phyloP scores from a whole-genome alignment of 192 early-diverging fungal genomes.

The Coemansia asiatica region DNA sequence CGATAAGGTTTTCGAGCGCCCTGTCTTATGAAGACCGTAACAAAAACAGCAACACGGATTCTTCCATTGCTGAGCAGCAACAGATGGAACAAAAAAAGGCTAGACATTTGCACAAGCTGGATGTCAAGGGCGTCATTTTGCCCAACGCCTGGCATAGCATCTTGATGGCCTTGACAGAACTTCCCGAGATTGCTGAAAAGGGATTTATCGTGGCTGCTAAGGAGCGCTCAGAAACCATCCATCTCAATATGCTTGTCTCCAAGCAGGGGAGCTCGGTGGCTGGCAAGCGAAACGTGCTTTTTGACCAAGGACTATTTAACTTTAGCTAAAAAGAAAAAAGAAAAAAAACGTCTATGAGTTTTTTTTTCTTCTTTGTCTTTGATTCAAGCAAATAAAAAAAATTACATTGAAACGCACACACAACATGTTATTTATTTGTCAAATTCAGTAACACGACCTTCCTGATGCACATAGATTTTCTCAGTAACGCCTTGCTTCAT shows the following conservation, averaged over 20 bases:
- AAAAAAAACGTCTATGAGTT: background rate
- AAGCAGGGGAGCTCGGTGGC: conserved; percentile 39
- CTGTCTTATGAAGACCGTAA: conserved; percentile 24
- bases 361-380: no score
- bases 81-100: conserved; percentile 6
- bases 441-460: conserved; percentile 40
- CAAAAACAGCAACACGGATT: background rate
- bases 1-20: conserved; percentile 26
- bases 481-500: conserved; percentile 69
- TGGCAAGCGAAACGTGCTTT: conserved; percentile 9
- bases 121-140: conserved; percentile 35
- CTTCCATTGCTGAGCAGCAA: background rate
- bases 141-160: conserved; percentile 33
- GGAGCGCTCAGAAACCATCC: conserved; percentile 31
- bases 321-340: conserved; percentile 4
- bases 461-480: conserved; percentile 66
- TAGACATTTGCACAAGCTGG: conserved; percentile 21
- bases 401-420: background rate
- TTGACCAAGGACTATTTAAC: background rate
- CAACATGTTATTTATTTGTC: conserved; percentile 41
- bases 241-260: conserved; percentile 45
- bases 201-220: conserved; percentile 24
- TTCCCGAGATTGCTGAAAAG: background rate
- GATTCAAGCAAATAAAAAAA: conserved; percentile 10
- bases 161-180: conserved; percentile 21